Conservation (phyloP, 2,329 filamentous ascomycete species). For the Chaetothyriales sp. region DNA sequence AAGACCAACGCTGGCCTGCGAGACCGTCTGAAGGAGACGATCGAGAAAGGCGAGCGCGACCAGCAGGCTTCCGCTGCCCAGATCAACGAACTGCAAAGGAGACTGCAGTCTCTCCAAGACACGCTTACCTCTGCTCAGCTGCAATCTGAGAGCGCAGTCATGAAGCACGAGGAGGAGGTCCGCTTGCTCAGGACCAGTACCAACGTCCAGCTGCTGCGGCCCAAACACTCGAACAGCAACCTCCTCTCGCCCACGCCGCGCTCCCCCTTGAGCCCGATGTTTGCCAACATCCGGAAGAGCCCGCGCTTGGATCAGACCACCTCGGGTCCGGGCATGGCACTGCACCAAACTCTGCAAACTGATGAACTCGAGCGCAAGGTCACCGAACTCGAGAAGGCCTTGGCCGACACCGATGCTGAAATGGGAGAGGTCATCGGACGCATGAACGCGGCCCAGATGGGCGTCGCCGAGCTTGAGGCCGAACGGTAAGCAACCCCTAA, state of each 20-base stretch:
- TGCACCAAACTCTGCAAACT: constrained; percentile 58
- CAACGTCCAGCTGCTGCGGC: constrained; percentile 59
- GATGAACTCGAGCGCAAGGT: constrained; percentile 64
- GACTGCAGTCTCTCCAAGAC: constrained; percentile 70
- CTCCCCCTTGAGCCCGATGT: constrained; percentile 48
- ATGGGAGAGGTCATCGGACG: constrained; percentile 71
- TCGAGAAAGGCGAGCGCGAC: constrained; percentile 68
- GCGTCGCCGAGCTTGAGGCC: constrained; percentile 60
- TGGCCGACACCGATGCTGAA: constrained; percentile 59
- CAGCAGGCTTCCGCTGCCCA: constrained; percentile 65
- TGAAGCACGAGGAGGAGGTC: constrained; percentile 75
- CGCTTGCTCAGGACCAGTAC: constrained; percentile 59
- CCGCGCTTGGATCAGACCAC: constrained; percentile 47
- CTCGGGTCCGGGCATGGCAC: constrained; percentile 42
- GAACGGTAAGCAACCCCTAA: constrained; percentile 25
- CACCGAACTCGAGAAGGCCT: constrained; percentile 67
- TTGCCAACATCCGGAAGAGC: constrained; percentile 36
- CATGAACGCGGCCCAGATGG: constrained; percentile 71
- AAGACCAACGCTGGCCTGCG: constrained; percentile 62
- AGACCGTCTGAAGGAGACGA: constrained; percentile 59
- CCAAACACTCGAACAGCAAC: constrained; percentile 35
- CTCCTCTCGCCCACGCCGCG: constrained; percentile 38
- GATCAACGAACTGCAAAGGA: constrained; percentile 70
- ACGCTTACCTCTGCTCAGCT: constrained; percentile 69
- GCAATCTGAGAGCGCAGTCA: constrained; percentile 68